phyloP scores from a whole-genome alignment of 441 rosid species.

The Codiaeum variegatum region DNA sequence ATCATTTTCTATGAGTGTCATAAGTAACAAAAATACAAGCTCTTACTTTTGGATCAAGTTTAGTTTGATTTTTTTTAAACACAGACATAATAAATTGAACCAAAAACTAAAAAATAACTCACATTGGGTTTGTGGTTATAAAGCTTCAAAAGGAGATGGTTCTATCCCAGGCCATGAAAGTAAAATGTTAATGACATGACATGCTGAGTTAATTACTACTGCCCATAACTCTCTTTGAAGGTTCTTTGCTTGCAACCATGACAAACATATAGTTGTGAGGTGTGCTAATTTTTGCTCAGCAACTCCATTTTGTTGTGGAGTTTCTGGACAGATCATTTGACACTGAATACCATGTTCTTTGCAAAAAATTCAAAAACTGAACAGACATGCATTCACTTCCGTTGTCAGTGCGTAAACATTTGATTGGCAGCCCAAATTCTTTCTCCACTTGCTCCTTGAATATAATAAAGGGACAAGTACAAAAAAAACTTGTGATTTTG shows the following conservation, averaged over 20 bases:
- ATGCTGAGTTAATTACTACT: neutral
- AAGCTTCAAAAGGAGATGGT: neutral
- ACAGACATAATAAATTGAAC: neutral
- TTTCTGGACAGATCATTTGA: no score
- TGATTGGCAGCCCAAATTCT: neutral
- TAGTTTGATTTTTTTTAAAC: neutral
- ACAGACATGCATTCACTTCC: neutral
- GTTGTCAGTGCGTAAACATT: neutral
- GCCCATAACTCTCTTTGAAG: neutral
- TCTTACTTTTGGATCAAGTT: neutral
- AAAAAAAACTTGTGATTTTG: no score
- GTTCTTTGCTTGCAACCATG: neutral
- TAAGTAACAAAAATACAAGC: neutral
- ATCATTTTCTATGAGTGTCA: neutral
- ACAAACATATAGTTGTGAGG: neutral
- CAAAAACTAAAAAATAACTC: neutral
- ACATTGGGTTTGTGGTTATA: neutral
- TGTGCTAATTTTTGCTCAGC: neutral
- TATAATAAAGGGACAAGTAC: no score
- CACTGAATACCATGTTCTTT: neutral
- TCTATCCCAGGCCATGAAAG: neutral
- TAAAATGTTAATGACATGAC: neutral
- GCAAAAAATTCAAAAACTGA: neutral
- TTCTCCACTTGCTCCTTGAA: neutral
- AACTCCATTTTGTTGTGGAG: conserved; percentile 5